A percentile compares a stretch with the other conserved stretches of the same genome.
Evolutionary conservation across 2,329 filamentous ascomycete species (phyloP).

Genomic region (Colletotrichum scovillei): DNA sequence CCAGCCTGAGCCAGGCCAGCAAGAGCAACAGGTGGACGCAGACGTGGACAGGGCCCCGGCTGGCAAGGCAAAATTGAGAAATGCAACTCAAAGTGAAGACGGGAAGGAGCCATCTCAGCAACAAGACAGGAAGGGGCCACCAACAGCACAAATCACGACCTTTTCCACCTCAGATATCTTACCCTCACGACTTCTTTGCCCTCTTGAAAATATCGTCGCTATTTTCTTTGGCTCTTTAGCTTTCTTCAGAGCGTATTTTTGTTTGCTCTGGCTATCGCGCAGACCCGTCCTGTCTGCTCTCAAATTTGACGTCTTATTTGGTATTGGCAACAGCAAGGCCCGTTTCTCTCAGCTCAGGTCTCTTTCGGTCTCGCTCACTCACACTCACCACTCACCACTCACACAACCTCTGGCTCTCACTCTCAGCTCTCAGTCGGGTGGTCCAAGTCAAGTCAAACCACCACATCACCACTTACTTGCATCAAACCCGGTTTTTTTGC

Average conservation of each 20-base stretch:
- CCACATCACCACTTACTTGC: slow-evolving; percentile 36
- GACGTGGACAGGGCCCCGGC: slow-evolving; percentile 11
- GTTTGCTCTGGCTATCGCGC: slow-evolving; percentile 3
- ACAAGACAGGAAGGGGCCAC: slow-evolving; percentile 30
- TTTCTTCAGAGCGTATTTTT: not conserved
- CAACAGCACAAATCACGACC: not conserved
- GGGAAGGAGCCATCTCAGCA: slow-evolving; percentile 20
- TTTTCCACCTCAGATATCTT: slow-evolving; percentile 25
- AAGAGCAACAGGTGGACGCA: not conserved
- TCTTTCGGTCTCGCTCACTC: not conserved
- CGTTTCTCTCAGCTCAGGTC: slow-evolving; percentile 5
- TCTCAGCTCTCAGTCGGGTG: not conserved
- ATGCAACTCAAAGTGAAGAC: not conserved
- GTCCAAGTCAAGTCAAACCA: slow-evolving; percentile 33
- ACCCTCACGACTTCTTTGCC: not conserved
- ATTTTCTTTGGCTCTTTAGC: slow-evolving; percentile 1
- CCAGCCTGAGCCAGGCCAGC: not conserved
- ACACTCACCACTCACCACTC: not conserved
- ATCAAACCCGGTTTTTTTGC: slow-evolving; percentile 29
- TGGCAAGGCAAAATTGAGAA: slow-evolving; percentile 16
- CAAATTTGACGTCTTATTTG: not conserved
- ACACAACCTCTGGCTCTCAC: not conserved
- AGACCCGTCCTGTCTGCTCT: not conserved
- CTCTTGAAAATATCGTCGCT: slow-evolving; percentile 22
- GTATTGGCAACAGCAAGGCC: not conserved